Evolutionary conservation across 352 stramenopile genomes (phyloP).

Genomic region (Phytopythium litorale): DNA sequence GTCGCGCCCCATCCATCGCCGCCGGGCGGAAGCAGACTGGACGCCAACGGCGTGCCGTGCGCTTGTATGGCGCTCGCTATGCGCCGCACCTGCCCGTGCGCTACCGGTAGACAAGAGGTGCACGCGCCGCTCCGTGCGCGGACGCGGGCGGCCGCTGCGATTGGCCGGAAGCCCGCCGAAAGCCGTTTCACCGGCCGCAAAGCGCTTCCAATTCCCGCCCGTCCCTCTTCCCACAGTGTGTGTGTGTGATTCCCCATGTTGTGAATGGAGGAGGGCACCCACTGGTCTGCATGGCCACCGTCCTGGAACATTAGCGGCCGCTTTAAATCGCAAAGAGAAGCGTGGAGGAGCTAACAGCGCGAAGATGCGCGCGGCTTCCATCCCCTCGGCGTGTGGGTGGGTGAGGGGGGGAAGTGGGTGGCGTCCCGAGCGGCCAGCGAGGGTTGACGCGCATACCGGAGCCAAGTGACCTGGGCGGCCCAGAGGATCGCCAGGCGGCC

Average conservation of each 20-base stretch:
- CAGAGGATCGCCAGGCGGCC: neutral
- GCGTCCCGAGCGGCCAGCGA: neutral
- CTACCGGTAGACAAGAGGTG: neutral
- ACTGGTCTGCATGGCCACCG: neutral
- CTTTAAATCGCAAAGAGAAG: conserved; percentile 4
- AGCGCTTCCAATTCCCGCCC: neutral
- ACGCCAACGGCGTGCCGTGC: no score
- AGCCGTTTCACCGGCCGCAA: conserved; percentile 1
- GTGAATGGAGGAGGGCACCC: no score
- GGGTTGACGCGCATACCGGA: neutral
- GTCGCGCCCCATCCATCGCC: no score
- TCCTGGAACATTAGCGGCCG: conserved; percentile 1
- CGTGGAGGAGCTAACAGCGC: neutral
- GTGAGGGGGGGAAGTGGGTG: neutral
- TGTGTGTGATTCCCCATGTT: no score
- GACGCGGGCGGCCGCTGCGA: neutral
- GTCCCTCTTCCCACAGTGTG: no score
- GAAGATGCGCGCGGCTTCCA: neutral
- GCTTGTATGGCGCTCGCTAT: neutral
- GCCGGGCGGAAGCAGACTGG: no score
- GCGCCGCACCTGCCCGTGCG: neutral
- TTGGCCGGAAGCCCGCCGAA: neutral
- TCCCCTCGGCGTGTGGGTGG: no score
- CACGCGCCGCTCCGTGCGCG: neutral
- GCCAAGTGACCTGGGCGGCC: neutral